Evolutionary conservation across 1,284 basidiomycete species (phyloP), one percentile per base, ranked within the genome.

Genomic region (Ustilago trichophora): DNA sequence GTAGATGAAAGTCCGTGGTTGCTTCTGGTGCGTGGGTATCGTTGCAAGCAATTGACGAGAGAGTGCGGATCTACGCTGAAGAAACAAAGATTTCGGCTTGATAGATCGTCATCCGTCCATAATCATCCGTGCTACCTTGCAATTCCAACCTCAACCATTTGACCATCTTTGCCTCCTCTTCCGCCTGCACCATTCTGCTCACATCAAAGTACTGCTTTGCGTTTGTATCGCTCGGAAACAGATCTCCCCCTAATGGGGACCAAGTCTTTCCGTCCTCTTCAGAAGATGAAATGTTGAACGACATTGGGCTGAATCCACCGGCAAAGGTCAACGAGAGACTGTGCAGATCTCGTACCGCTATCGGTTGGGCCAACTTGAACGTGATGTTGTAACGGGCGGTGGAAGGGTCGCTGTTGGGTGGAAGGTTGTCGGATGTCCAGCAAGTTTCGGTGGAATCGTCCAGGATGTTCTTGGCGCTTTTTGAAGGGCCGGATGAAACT

Each of bases 91-190:
- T 24, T 25, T 70, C 51, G 24, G 42, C 35, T 22, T 62, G 49
- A 25, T 72, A 72, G 13, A 72, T 41, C 7, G 62, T 69, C 1
- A 72, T 33, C 1, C 69, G 29, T 0, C 65, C 69, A 21, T 64
- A 72, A 25, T 68, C 69, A 43, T 72, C 69, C n/a, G 69, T 60
- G 35, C 65, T 68, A 1, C 63, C 63, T 2, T 46, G 26, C 21
- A 72, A 35, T 11, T 69, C 37, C 12, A 72, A 48, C 4, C 59
- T 29, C 11, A 72, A 24, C 47, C 59, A 65, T 2, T 11, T 16
- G 4, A 36, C 35, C 8, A 46, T 4, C 16, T 13, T n/a, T 6
- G 15, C 11, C 9, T n/a, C 22, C 0, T 29, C 33, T 0, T 18
- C 22, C 0, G 26, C 33, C 1, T 18, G 7, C 0, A 49, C 22